Evolutionary conservation across 495 filamentous ascomycete species (phyloP), one percentile per base, ranked within the genome.

Genomic region (Xanthoparmelia taractica): DNA sequence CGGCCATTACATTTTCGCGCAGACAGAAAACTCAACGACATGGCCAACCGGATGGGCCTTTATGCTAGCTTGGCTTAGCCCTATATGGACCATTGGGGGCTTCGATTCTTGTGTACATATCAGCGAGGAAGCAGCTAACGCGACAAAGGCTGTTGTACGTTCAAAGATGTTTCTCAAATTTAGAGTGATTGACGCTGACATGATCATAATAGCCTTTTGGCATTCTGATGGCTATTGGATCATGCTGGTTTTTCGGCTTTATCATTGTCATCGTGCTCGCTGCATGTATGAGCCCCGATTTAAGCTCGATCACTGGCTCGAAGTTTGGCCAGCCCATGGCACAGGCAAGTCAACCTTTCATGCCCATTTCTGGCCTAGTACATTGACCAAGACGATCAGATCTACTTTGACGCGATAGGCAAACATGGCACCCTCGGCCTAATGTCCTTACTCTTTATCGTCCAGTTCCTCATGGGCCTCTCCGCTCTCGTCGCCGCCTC

Each of bases 51-150:
- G 82, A 5, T 85, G 82, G 83, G 75, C 84, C 0, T 88, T 87
- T 66, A 86, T 88, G 75, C 69, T 88, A 33, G 70, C 81, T 10
- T 87, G 85, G 85, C 73, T 88, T 8, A 77, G 73, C 18, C 85
- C 85, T 0, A 87, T 88, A 57, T 88, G 85, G 85, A 85, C 84
- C 0, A 85, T 87, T 64, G 85, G 84, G 2, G 66, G 72, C 0
- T 80, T 82, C 41, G 78, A 82, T 68, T 76, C 74, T 0, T 82
- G 80, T 57, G 78, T 84, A 12, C 61, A 67, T 4, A 58, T 67
- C 37, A 38, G 29, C 47, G 85, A 87, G 68, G 85, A 88, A 66
- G 84, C 84, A 8, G 75, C 79, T 11, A 85, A 87, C 73, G 85
- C 85, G 17, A 75, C 82, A 0, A 80, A 76, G 38, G 84, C 85